Percentiles rank a stretch among this genome's conserved stretches.
Evolutionary conservation across 805 yeast species (phyloP).

Genomic region (Candida ponderosae): DNA sequence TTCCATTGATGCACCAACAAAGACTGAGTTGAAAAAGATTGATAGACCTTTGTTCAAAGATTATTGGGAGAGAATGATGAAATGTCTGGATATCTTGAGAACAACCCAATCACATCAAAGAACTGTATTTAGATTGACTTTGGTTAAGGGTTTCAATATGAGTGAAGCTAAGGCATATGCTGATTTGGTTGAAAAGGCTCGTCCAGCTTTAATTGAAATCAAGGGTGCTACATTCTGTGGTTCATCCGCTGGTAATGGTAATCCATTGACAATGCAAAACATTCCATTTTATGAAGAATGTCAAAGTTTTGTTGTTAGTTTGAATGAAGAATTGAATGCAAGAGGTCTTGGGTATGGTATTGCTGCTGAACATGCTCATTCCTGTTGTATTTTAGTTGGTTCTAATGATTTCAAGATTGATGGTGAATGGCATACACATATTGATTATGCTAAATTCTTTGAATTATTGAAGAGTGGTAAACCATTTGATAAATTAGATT

Average conservation of each 20-base stretch:
- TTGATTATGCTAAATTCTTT: constrained; percentile 72
- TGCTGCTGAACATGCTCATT: constrained; percentile 94
- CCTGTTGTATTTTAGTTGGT: constrained; percentile 86
- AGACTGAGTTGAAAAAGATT: constrained; percentile 67
- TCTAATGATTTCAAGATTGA: constrained; percentile 61
- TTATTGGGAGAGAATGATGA: constrained; percentile 83
- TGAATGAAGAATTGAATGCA: constrained; percentile 51
- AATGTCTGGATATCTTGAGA: constrained; percentile 71
- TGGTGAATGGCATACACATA: constrained; percentile 83
- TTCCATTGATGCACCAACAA: constrained; percentile 90
- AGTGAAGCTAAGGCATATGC: constrained; percentile 75
- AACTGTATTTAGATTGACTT: constrained; percentile 83
- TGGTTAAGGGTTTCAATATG: constrained; percentile 91
- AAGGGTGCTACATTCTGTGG: constrained; percentile 97
- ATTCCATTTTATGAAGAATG: constrained; percentile 94
- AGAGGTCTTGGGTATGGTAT: constrained; percentile 71
- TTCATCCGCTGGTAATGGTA: constrained; percentile 73
- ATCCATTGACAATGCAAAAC: constrained; percentile 90
- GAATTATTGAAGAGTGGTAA: constrained; percentile 55
- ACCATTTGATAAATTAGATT: constrained; percentile 72
- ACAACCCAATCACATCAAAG: constrained; percentile 75
- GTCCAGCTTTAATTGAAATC: constrained; percentile 83
- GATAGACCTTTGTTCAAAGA: constrained; percentile 87
- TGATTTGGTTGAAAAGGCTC: constrained; percentile 72
- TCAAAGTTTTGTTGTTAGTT: constrained; percentile 57